Evolutionary conservation across 129 eudicot genomes (phyloP).

Genomic region (Centrapalus pauciflorus): DNA sequence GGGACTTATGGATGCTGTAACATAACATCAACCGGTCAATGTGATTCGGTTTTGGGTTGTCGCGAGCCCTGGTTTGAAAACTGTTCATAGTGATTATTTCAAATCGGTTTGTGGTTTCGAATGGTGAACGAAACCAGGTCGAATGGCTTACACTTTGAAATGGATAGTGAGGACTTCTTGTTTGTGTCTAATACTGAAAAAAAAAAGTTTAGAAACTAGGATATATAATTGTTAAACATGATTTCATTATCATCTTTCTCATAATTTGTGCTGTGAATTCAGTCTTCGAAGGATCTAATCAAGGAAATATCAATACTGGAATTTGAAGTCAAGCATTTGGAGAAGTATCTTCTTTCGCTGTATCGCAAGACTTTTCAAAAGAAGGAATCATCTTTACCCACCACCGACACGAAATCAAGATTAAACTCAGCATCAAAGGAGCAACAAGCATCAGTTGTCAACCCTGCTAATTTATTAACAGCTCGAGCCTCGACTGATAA

Average conservation of each 20-base stretch:
- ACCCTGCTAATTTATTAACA: slow-evolving; percentile 12
- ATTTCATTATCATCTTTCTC: slow-evolving; percentile 5
- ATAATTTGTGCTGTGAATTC: slow-evolving; percentile 15
- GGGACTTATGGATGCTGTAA: background rate
- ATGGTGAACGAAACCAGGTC: too few species aligned
- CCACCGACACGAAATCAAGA: slow-evolving; percentile 23
- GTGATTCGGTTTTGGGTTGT: background rate
- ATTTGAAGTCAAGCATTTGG: slow-evolving; percentile 65
- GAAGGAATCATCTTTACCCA: slow-evolving; percentile 28
- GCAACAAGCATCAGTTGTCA: slow-evolving; percentile 10
- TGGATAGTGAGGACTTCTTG: too few species aligned
- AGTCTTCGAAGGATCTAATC: slow-evolving; percentile 76
- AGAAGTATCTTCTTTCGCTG: slow-evolving; percentile 68
- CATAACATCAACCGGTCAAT: too few species aligned
- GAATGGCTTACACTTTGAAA: too few species aligned
- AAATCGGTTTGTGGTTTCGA: background rate
- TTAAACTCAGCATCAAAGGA: slow-evolving; percentile 14
- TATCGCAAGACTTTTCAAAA: slow-evolving; percentile 50
- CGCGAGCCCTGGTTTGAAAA: too few species aligned
- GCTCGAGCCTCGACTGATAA: slow-evolving; percentile 25
- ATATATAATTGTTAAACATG: background rate
- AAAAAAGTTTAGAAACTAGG: background rate
- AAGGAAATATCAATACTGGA: slow-evolving; percentile 72
- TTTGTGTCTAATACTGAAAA: too few species aligned
- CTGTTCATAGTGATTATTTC: too few species aligned